Evolutionary conservation across 2,329 filamentous ascomycete genomes (phyloP).

Genomic region (Neophaeococcomyces mojaviensis): DNA sequence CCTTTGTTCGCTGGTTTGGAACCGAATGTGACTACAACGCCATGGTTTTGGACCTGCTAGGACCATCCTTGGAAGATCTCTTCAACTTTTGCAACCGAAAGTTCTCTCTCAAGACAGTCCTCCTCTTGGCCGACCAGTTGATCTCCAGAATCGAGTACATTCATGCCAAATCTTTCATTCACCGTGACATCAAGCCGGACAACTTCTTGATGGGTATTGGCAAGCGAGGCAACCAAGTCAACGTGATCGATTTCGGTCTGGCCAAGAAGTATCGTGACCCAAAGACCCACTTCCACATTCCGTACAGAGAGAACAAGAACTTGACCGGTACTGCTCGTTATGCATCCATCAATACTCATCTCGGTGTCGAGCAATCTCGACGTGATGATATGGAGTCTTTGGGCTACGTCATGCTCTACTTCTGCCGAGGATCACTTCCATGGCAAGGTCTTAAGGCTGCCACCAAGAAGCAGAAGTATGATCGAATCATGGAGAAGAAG

Average conservation of each 20-base stretch:
- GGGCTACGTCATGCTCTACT: slow-evolving; percentile 99
- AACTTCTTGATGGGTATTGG: slow-evolving; percentile 97
- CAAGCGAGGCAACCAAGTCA: slow-evolving; percentile 95
- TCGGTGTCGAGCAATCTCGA: slow-evolving; percentile 97
- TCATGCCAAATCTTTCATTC: slow-evolving; percentile 98
- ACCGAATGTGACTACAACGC: slow-evolving; percentile 99
- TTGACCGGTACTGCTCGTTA: slow-evolving; percentile 97
- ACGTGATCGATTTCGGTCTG: slow-evolving; percentile 94
- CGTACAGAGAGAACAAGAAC: slow-evolving; percentile 99
- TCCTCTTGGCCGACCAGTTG: slow-evolving; percentile 92
- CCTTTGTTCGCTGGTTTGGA: slow-evolving; percentile 98
- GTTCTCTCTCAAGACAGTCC: slow-evolving; percentile 96
- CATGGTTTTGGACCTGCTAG: slow-evolving; percentile 96
- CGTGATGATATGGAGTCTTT: slow-evolving; percentile 99
- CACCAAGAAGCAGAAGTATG: slow-evolving; percentile 99
- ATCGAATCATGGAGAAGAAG: slow-evolving; percentile 99
- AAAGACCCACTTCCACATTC: slow-evolving; percentile 99
- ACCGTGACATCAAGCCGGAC: slow-evolving; percentile 98
- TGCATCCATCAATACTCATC: slow-evolving; percentile 96
- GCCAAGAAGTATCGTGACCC: slow-evolving; percentile 99
- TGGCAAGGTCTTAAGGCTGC: slow-evolving; percentile 99
- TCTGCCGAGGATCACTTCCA: slow-evolving; percentile 95
- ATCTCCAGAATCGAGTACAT: slow-evolving; percentile 99
- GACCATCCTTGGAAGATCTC: slow-evolving; percentile 89
- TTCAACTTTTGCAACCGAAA: slow-evolving; percentile 99